Evolutionary conservation across 2,329 filamentous ascomycete genomes (phyloP).

Genomic region (Calycina herbarum): DNA sequence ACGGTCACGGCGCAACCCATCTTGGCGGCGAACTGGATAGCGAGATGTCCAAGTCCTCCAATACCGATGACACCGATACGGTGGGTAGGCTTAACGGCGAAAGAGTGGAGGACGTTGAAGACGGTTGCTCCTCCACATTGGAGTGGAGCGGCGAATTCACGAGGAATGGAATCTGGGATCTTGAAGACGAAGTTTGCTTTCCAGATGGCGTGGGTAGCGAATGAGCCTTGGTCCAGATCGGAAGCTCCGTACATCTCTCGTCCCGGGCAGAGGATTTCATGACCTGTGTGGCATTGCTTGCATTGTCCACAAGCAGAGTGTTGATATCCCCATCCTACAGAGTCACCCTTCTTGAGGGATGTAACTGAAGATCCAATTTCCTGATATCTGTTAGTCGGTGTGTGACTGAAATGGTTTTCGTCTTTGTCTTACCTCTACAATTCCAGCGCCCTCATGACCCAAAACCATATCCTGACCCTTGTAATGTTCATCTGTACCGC

Average conservation of each 20-base stretch:
- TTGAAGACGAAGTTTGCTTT: slow-evolving; percentile 42
- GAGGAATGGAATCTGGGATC: slow-evolving; percentile 42
- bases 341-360: slow-evolving; percentile 44
- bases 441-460: slow-evolving; percentile 52
- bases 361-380: slow-evolving; percentile 44
- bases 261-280: slow-evolving; percentile 45
- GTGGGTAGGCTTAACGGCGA: slow-evolving; percentile 38
- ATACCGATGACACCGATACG: slow-evolving; percentile 51
- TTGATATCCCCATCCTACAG: slow-evolving; percentile 49
- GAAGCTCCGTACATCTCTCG: slow-evolving; percentile 44
- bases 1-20: slow-evolving; percentile 63
- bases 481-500: slow-evolving; percentile 56
- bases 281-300: slow-evolving; percentile 45
- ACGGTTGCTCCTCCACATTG: slow-evolving; percentile 50
- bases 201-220: slow-evolving; percentile 43
- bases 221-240: slow-evolving; percentile 50
- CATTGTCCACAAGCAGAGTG: slow-evolving; percentile 46
- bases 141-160: slow-evolving; percentile 45
- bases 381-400: slow-evolving; percentile 17
- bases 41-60: slow-evolving; percentile 62
- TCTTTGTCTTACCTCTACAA: slow-evolving; percentile 39
- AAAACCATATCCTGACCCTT: slow-evolving; percentile 42
- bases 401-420: background rate
- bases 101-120: slow-evolving; percentile 39
- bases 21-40: slow-evolving; percentile 62